A percentile compares a stretch with the other conserved stretches of the same genome.
Conservation (phyloP, 2,329 filamentous ascomycete genomes). For the Aspergillus sp. region DNA sequence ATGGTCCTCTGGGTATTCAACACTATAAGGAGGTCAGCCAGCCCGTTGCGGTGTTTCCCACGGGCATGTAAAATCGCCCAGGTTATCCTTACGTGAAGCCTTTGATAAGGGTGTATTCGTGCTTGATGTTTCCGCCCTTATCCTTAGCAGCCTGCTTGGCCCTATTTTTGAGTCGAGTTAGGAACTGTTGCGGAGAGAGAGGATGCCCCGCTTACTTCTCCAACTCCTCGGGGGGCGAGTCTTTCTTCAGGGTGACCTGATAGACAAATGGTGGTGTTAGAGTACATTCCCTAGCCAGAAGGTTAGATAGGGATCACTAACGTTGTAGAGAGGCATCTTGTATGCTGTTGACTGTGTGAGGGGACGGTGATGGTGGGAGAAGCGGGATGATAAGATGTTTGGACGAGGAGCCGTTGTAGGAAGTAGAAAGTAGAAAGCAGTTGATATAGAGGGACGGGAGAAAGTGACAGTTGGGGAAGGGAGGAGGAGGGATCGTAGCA, state of each 20-base stretch:
- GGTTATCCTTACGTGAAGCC: conserved; percentile 74
- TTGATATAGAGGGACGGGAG: background rate
- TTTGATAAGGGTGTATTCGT: conserved; percentile 85
- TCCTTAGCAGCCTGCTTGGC: conserved; percentile 72
- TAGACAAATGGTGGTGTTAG: conserved; percentile 1
- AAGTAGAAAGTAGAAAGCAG: background rate
- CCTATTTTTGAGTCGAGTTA: conserved; percentile 42
- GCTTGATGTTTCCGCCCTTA: conserved; percentile 78
- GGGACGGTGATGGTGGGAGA: background rate
- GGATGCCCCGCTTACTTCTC: conserved; percentile 53
- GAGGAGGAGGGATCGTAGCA: background rate
- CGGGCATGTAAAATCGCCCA: background rate
- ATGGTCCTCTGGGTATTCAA: conserved; percentile 66
- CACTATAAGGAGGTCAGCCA: conserved; percentile 50
- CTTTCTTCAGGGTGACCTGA: conserved; percentile 77
- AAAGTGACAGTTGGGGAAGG: background rate
- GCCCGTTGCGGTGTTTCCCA: background rate
- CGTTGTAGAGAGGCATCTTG: conserved; percentile 41
- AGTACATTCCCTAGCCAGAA: background rate
- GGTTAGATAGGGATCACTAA: conserved; percentile 16
- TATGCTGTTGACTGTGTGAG: background rate
- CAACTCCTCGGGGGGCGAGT: conserved; percentile 64
- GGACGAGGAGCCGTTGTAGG: background rate
- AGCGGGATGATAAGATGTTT: background rate
- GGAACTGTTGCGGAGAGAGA: background rate